phyloP scores from a whole-genome alignment of 2,329 filamentous ascomycete species.

The Dactylellina haptotyla region DNA sequence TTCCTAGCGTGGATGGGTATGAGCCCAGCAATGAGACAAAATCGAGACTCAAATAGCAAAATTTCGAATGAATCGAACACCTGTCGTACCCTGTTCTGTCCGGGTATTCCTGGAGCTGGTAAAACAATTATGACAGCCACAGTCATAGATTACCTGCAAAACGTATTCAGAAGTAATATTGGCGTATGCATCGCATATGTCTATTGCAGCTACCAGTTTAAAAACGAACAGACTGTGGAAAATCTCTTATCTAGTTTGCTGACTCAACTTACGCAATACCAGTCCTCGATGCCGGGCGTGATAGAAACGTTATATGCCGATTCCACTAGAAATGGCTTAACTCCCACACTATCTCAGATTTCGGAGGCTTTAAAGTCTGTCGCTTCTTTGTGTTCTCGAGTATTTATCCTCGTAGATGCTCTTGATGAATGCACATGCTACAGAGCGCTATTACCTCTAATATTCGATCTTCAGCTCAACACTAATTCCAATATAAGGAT shows the following conservation, averaged over 20 bases:
- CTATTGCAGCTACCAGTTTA: slow-evolving; percentile 63
- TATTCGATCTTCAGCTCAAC: slow-evolving; percentile 1
- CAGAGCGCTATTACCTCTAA: background rate
- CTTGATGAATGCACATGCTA: slow-evolving; percentile 31
- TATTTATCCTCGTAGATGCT: slow-evolving; percentile 41
- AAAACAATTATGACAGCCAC: slow-evolving; percentile 65
- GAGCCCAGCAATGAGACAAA: too few relatives aligned
- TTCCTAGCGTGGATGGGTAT: slow-evolving; percentile 61
- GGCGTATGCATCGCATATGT: slow-evolving; percentile 63
- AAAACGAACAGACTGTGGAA: slow-evolving; percentile 61
- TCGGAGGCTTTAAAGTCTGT: slow-evolving; percentile 6
- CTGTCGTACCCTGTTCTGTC: slow-evolving; percentile 11
- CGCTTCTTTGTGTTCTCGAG: background rate
- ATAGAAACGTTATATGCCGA: slow-evolving; percentile 59
- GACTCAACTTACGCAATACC: slow-evolving; percentile 60
- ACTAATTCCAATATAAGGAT: background rate
- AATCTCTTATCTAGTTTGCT: slow-evolving; percentile 60
- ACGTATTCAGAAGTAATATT: background rate
- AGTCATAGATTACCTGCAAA: slow-evolving; percentile 62
- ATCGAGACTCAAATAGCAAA: too few relatives aligned
- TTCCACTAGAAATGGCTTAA: slow-evolving; percentile 43
- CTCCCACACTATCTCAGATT: background rate
- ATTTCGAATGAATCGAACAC: too few relatives aligned
- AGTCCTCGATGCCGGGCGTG: slow-evolving; percentile 56
- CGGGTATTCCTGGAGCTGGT: slow-evolving; percentile 62